Percentiles rank a stretch among this genome's conserved stretches.
Evolutionary conservation across 768 basidiomycete species (phyloP).

Genomic region (Pleurotus djamor): DNA sequence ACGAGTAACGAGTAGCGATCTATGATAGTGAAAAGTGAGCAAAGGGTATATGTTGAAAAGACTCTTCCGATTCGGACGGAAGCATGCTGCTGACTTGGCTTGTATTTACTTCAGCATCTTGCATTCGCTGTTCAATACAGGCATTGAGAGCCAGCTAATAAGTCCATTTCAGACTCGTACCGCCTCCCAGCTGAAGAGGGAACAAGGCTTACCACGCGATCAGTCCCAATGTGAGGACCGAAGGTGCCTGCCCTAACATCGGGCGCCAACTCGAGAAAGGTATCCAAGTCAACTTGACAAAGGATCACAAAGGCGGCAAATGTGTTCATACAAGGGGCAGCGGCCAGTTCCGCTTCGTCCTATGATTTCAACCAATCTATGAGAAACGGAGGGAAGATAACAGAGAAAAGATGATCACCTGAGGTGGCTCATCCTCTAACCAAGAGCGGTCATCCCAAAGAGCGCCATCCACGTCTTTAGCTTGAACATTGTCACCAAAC

Average conservation of each 20-base stretch:
- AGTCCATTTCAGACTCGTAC: neutral
- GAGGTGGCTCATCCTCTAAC: conserved; percentile 54
- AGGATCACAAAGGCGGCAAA: conserved; percentile 70
- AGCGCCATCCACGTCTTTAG: conserved; percentile 33
- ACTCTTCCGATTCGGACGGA: no score
- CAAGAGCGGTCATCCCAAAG: conserved; percentile 64
- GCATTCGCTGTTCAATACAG: neutral
- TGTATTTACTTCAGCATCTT: neutral
- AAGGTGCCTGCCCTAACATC: conserved; percentile 46
- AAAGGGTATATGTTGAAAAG: no score
- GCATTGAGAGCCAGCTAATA: neutral
- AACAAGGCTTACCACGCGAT: conserved; percentile 46
- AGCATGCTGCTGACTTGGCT: no score
- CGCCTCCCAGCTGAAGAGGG: neutral
- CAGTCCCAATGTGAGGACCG: conserved; percentile 42
- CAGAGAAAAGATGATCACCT: conserved; percentile 24
- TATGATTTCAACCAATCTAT: conserved; percentile 19
- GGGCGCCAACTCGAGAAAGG: conserved; percentile 50
- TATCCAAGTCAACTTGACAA: conserved; percentile 47
- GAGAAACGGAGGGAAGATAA: neutral
- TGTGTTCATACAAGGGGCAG: conserved; percentile 61
- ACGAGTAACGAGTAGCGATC: no score
- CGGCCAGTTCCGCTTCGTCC: conserved; percentile 61
- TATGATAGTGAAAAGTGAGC: no score
- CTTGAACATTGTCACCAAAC: conserved; percentile 59